Evolutionary conservation across 164 flowering plant species (phyloP), one percentile per base, ranked within the genome.

Genomic region (Vitis cinerea): DNA sequence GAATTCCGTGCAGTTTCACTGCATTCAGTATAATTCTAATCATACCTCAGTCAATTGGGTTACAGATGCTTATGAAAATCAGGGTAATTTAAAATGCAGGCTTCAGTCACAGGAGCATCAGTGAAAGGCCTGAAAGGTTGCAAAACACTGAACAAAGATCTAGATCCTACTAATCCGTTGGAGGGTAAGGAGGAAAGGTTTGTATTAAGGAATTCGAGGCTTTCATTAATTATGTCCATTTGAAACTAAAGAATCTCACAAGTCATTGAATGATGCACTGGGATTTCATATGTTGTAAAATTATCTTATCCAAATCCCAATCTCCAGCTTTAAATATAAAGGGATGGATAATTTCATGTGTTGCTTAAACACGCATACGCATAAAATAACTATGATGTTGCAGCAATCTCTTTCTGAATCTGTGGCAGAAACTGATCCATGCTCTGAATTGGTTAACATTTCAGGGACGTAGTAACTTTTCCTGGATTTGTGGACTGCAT

Each of bases 401-500:
- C 48, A 23, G 31, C 19, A 16, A 5, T 11, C 9, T 9, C 4
- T 54, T 58, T n/a, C 49, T 59, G 15, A 58, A 49, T 27, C 15
- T 67, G 11, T 67, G 53, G 66, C 13, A 61, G 27, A 13, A 23
- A 13, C 49, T 8, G 10, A 15, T 51, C 23, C 9, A 51, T 58
- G 16, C 10, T 50, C 7, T n/a, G 56, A 23, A 56, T 44, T 31
- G 9, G 53, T 59, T 72, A 19, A 49, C 59, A 53, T 51, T 53
- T 65, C 83, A 94, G 97, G 89, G 97, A 91, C 57, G 83, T 70
- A 37, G 80, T 90, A 68, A 84, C 84, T 47, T 92, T 88, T 83
- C 98, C 99, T 63, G 97, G 97, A 70, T 91, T 92, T 81, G 97
- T 94, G 12, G 99, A 94, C 66, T 94, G 99, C 64, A 52, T 94